phyloP scores from a whole-genome alignment of 2,329 filamentous ascomycete species.

The Aspergillus arachidicola region DNA sequence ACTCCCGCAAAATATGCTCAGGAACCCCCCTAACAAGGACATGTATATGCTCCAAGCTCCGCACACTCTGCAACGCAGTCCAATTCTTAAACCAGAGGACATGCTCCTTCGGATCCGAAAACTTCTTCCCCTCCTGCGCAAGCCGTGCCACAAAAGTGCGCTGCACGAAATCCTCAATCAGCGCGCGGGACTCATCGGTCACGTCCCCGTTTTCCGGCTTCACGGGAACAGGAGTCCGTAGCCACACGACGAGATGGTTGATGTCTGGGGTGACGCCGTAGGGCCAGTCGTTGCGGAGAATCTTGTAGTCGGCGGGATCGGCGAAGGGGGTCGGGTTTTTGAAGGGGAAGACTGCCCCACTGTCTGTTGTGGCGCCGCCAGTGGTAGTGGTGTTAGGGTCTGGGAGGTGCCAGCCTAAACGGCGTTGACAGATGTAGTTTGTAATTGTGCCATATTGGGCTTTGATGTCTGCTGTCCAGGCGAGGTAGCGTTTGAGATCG shows the following conservation, averaged over 20 bases:
- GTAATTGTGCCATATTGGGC: conserved; percentile 58
- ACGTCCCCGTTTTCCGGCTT: conserved; percentile 52
- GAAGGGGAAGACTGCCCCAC: conserved; percentile 44
- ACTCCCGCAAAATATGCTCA: conserved; percentile 46
- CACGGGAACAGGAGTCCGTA: conserved; percentile 53
- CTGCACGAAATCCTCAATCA: conserved; percentile 55
- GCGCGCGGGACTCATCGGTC: conserved; percentile 50
- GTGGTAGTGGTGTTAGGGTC: conserved; percentile 23
- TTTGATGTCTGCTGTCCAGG: conserved; percentile 59
- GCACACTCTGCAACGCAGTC: conserved; percentile 62
- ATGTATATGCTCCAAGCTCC: conserved; percentile 61
- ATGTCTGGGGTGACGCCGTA: conserved; percentile 61
- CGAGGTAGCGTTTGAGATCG: conserved; percentile 61
- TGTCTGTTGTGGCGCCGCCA: conserved; percentile 24
- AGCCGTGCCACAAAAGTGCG: conserved; percentile 52
- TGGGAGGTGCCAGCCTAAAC: conserved; percentile 55
- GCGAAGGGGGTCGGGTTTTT: conserved; percentile 56
- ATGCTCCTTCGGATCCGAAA: conserved; percentile 41
- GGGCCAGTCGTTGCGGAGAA: conserved; percentile 66
- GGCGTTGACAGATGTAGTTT: conserved; percentile 58
- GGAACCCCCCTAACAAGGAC: conserved; percentile 55
- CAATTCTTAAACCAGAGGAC: conserved; percentile 70
- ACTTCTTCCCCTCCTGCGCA: conserved; percentile 35
- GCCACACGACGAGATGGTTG: conserved; percentile 61
- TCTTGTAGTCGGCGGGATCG: conserved; percentile 56